These are phyloP conservation scores for Deakozyma indianensis DNA, from an alignment of 805 yeast genomes.

Conservation along the genomic window DNA sequence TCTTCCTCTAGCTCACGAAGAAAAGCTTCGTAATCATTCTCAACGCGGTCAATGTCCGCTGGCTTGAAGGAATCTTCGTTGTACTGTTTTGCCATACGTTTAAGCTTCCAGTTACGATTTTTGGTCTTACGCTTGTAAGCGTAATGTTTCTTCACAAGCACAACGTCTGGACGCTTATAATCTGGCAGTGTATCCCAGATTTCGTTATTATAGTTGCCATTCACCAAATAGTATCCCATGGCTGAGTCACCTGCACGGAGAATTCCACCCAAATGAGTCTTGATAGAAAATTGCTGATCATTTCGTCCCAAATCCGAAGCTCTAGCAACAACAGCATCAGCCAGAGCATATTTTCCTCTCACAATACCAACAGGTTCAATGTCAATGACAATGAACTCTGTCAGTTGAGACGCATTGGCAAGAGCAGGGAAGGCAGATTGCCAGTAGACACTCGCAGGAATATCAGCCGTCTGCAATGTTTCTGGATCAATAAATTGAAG, in stretches of 20 bases:
- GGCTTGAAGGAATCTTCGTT: slow-evolving; percentile 30
- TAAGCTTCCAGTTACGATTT: slow-evolving; percentile 79
- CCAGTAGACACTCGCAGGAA: slow-evolving; percentile 62
- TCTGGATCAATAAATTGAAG: slow-evolving; percentile 72
- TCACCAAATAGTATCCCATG: slow-evolving; percentile 70
- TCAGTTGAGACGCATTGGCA: slow-evolving; percentile 46
- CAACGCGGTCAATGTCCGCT: slow-evolving; percentile 83
- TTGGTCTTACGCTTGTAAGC: slow-evolving; percentile 60
- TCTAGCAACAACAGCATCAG: slow-evolving; percentile 76
- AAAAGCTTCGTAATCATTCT: slow-evolving; percentile 88
- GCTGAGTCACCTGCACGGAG: slow-evolving; percentile 90
- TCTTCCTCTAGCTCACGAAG: slow-evolving; percentile 97
- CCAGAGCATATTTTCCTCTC: slow-evolving; percentile 63
- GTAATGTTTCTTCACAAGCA: slow-evolving; percentile 55
- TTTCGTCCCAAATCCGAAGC: slow-evolving; percentile 70
- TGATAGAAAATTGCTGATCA: slow-evolving; percentile 59
- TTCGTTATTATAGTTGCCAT: slow-evolving; percentile 75
- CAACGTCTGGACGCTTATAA: slow-evolving; percentile 14
- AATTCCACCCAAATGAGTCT: slow-evolving; percentile 82
- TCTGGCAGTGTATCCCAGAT: slow-evolving; percentile 54
- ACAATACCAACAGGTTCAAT: slow-evolving; percentile 71
- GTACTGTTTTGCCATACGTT: slow-evolving; percentile 96
- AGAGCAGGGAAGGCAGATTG: slow-evolving; percentile 62
- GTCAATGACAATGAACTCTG: slow-evolving; percentile 76
- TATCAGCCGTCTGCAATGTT: slow-evolving; percentile 65